Evolutionary conservation across 179 eudicot genomes (phyloP), one percentile per base, ranked within the genome.

Genomic region (Patellifolia procumbens): DNA sequence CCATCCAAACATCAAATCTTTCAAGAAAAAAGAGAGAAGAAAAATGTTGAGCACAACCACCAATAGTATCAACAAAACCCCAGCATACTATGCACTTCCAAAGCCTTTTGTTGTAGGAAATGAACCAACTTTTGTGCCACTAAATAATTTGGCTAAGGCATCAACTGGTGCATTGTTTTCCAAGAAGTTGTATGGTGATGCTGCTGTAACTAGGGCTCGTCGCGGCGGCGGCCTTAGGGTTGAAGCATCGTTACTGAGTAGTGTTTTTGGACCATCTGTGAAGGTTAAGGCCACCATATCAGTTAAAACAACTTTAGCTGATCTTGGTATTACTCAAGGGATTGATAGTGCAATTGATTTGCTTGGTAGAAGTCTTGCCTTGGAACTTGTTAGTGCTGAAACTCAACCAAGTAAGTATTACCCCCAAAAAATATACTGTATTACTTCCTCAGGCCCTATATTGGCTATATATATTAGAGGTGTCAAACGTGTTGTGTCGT

Each of bases 321-420:
- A 79, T 65, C 0, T 85, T 5, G 76, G 78, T 3, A 2, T 83
- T 2, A 61, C 45, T 31, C 62, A 59, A 10, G 87, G 83, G 17
- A 71, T 81, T 15, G 90, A 87, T 43, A 77, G 74, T 16, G 35
- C 84, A 0, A 9, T 77, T 22, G 89, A 88, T 77, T 37, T 82
- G 74, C 65, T 86, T 45, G 86, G 89, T 13, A 86, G 84, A 76
- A 66, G 86, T 1, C 53, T 88, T 34, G 70, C 68, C 17, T 79
- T 88, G 83, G 91, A 86, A 75, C 85, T 88, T 43, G 80, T 88
- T 37, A 81, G 87, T 53, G 64, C 87, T 4, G 72, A 88, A 37
- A 77, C 82, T 58, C 77, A 86, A 68, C 78, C 86, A 74, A 79
- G 91, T 88, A 86, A 76, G 88, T 39, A 39, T n/a, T n/a, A n/a